Conservation (phyloP, 371 early-diverging fungal genomes). For the Mortierella sp. region DNA sequence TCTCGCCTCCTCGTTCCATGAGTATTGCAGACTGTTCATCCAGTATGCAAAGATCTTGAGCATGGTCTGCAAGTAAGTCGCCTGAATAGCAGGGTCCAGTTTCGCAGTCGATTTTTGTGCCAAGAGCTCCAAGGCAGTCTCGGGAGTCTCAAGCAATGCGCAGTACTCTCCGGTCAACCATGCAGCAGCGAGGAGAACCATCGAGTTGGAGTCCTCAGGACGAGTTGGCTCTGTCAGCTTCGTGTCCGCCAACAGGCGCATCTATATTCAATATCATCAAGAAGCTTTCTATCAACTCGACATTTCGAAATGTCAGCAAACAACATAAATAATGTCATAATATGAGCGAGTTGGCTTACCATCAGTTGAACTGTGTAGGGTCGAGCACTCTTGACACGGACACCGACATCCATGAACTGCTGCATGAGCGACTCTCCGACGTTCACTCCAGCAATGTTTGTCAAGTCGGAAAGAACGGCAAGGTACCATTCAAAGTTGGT, state of each 20-base stretch:
- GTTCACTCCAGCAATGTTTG: slow-evolving; percentile 79
- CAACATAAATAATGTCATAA: background rate
- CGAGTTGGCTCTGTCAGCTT: slow-evolving; percentile 73
- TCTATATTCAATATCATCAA: slow-evolving; percentile 41
- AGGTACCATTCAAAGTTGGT: slow-evolving; percentile 98
- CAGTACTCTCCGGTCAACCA: slow-evolving; percentile 94
- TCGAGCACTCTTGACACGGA: slow-evolving; percentile 90
- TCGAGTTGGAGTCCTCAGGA: slow-evolving; percentile 76
- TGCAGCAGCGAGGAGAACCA: slow-evolving; percentile 88
- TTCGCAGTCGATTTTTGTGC: slow-evolving; percentile 67
- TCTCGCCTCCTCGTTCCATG: slow-evolving; percentile 71
- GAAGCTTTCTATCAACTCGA: background rate
- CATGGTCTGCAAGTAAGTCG: slow-evolving; percentile 79
- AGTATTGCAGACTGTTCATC: slow-evolving; percentile 70
- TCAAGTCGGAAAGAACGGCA: slow-evolving; percentile 81
- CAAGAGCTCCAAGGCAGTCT: slow-evolving; percentile 69
- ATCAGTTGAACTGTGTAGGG: slow-evolving; percentile 82
- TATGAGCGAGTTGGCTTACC: slow-evolving; percentile 58
- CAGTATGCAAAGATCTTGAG: slow-evolving; percentile 82
- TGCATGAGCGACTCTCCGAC: slow-evolving; percentile 78
- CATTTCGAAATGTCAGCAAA: too few species aligned
- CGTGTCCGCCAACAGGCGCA: slow-evolving; percentile 70
- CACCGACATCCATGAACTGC: slow-evolving; percentile 91
- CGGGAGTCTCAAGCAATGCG: slow-evolving; percentile 63
- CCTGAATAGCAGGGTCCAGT: slow-evolving; percentile 75